Evolutionary conservation across 495 filamentous ascomycete species (phyloP).

Genomic region (Neurospora sp.): DNA sequence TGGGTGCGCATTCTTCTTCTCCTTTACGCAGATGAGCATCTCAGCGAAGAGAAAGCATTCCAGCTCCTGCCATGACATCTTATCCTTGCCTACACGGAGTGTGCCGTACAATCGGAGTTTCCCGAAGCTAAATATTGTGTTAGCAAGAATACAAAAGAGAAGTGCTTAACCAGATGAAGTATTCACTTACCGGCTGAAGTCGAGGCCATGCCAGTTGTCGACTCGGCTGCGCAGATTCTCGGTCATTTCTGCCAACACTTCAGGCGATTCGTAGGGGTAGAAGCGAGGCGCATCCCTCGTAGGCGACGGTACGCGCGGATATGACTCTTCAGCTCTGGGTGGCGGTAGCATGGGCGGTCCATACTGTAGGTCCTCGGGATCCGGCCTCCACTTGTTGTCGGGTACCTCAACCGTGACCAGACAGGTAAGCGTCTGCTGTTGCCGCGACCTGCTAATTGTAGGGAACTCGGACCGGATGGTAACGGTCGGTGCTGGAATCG

Average conservation of each 20-base stretch:
- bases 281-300: slow-evolving; percentile 42
- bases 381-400: slow-evolving; percentile 82
- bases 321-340: slow-evolving; percentile 31
- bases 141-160: not conserved
- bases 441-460: slow-evolving; percentile 80
- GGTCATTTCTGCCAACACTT: slow-evolving; percentile 73
- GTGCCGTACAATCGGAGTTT: slow-evolving; percentile 88
- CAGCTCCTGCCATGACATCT: slow-evolving; percentile 94
- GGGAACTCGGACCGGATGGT: slow-evolving; percentile 95
- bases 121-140: slow-evolving; percentile 56
- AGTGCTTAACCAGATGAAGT: not conserved
- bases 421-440: slow-evolving; percentile 92
- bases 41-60: slow-evolving; percentile 96
- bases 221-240: slow-evolving; percentile 77
- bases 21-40: slow-evolving; percentile 99
- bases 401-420: slow-evolving; percentile 90
- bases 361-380: slow-evolving; percentile 69
- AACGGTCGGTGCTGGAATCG: slow-evolving; percentile 83
- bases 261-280: slow-evolving; percentile 49
- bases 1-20: slow-evolving; percentile 61
- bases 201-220: slow-evolving; percentile 98
- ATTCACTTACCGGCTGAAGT: slow-evolving; percentile 65
- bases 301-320: slow-evolving; percentile 39
- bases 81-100: slow-evolving; percentile 91
- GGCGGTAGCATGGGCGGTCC: slow-evolving; percentile 45